A percentile compares a stretch with the other conserved stretches of the same genome.
phyloP scores from a whole-genome alignment of 305 asterid species.

The Fraxinus sp. region DNA sequence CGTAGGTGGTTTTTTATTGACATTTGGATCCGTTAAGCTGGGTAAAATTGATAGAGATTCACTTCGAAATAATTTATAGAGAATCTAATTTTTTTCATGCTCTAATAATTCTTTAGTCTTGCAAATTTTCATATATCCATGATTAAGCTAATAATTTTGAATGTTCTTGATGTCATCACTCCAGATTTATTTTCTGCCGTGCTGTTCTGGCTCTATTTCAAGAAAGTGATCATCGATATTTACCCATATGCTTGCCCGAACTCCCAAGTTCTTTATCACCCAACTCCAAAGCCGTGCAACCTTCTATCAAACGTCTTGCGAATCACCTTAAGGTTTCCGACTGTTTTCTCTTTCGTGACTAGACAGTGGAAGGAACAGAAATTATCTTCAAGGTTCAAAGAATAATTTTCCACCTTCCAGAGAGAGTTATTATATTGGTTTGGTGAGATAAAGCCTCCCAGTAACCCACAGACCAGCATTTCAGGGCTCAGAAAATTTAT shows the following conservation, averaged over 20 bases:
- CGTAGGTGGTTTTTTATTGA: background rate
- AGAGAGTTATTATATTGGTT: background rate
- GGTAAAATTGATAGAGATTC: background rate
- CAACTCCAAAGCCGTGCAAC: conserved; percentile 59
- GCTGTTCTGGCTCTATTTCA: conserved; percentile 67
- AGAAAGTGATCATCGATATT: conserved; percentile 47
- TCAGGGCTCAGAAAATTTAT: conserved; percentile 6
- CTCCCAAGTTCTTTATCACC: conserved; percentile 66
- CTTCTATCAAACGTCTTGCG: conserved; percentile 59
- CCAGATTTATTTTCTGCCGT: conserved; percentile 92
- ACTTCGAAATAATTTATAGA: background rate
- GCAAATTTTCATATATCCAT: background rate
- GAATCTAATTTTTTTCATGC: background rate
- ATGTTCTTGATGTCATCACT: conserved; percentile 11
- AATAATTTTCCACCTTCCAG: conserved; percentile 6
- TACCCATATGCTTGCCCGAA: conserved; percentile 80
- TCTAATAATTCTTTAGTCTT: background rate
- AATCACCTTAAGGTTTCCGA: conserved; percentile 57
- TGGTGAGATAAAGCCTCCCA: background rate
- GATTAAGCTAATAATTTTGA: conserved; percentile 15
- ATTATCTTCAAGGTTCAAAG: conserved; percentile 12
- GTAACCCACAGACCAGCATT: background rate
- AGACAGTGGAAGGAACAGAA: conserved; percentile 11
- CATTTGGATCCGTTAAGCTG: background rate
- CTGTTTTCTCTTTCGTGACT: conserved; percentile 44